Evolutionary conservation across 495 filamentous ascomycete species (phyloP).

Genomic region (Penicillium paxilli): DNA sequence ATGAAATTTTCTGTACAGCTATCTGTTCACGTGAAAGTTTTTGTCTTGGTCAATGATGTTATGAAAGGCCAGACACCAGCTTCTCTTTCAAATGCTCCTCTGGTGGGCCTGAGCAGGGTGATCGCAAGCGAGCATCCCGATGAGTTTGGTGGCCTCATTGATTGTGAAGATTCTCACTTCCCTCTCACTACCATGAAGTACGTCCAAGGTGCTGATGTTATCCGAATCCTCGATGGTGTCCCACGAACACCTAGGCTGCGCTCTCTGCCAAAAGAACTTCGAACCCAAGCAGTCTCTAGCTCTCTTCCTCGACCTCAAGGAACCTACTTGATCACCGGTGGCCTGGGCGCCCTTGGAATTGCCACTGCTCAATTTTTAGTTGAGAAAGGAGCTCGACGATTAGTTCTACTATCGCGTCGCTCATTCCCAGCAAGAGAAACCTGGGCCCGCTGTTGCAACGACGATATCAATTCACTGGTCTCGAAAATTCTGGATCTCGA

Average conservation of each 20-base stretch:
- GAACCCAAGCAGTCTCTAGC: slow-evolving; percentile 24
- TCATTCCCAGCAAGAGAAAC: slow-evolving; percentile 25
- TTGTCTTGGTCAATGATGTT: neutral
- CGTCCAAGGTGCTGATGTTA: slow-evolving; percentile 37
- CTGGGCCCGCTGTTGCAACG: neutral
- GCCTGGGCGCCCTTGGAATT: slow-evolving; percentile 44
- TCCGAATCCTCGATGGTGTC: slow-evolving; percentile 47
- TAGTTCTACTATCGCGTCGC: slow-evolving; percentile 43
- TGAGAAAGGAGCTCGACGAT: slow-evolving; percentile 36
- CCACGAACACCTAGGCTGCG: slow-evolving; percentile 32
- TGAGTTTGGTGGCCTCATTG: slow-evolving; percentile 38
- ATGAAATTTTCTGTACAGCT: neutral
- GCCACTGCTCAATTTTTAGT: slow-evolving; percentile 36
- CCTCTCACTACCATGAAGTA: slow-evolving; percentile 34
- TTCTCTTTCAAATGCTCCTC: slow-evolving; percentile 16
- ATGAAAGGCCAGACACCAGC: slow-evolving; percentile 9
- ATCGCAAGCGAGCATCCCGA: slow-evolving; percentile 40
- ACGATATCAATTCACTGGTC: neutral
- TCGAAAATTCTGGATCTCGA: neutral
- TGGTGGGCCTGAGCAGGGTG: slow-evolving; percentile 37
- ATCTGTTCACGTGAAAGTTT: neutral
- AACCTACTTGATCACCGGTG: slow-evolving; percentile 50
- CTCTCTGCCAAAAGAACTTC: slow-evolving; percentile 14
- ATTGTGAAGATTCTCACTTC: slow-evolving; percentile 21
- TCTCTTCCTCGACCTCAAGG: slow-evolving; percentile 10